Percentiles rank a stretch among this genome's conserved stretches.
Conservation (phyloP, 768 basidiomycete species). For the Daedaleopsis sinensis region DNA sequence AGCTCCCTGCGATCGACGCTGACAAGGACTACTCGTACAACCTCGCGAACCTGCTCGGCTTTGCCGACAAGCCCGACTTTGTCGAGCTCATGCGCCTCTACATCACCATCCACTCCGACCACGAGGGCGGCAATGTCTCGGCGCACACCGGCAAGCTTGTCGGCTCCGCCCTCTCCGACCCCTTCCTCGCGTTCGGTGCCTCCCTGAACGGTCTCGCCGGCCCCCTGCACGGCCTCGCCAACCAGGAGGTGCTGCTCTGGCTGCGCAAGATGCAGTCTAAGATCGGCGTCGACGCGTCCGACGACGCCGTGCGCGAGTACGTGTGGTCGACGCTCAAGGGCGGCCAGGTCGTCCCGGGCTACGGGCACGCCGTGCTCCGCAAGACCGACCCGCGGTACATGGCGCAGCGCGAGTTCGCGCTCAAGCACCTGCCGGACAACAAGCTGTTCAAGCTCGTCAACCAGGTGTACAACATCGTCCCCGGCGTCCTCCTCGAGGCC, state of each 20-base stretch:
- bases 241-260: slow-evolving; percentile 97
- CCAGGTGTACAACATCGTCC: slow-evolving; percentile 87
- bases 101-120: slow-evolving; percentile 98
- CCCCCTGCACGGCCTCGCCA: slow-evolving; percentile 94
- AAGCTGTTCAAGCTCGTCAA: slow-evolving; percentile 94
- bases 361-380: slow-evolving; percentile 84
- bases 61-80: slow-evolving; percentile 83
- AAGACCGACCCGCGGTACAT: slow-evolving; percentile 94
- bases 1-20: slow-evolving; percentile 82
- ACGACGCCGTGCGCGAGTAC: slow-evolving; percentile 90
- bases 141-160: slow-evolving; percentile 93
- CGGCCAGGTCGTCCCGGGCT: slow-evolving; percentile 94
- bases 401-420: slow-evolving; percentile 87
- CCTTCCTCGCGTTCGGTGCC: slow-evolving; percentile 93
- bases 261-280: slow-evolving; percentile 89
- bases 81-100: slow-evolving; percentile 95
- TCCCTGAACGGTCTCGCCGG: slow-evolving; percentile 96
- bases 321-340: slow-evolving; percentile 93
- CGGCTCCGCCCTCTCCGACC: slow-evolving; percentile 94
- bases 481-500: slow-evolving; percentile 88
- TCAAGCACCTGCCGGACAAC: slow-evolving; percentile 84
- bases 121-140: slow-evolving; percentile 98
- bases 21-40: slow-evolving; percentile 90
- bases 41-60: slow-evolving; percentile 88
- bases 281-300: slow-evolving; percentile 83